Conservation (phyloP, 495 filamentous ascomycete genomes). For the Penicillium diatomitis region DNA sequence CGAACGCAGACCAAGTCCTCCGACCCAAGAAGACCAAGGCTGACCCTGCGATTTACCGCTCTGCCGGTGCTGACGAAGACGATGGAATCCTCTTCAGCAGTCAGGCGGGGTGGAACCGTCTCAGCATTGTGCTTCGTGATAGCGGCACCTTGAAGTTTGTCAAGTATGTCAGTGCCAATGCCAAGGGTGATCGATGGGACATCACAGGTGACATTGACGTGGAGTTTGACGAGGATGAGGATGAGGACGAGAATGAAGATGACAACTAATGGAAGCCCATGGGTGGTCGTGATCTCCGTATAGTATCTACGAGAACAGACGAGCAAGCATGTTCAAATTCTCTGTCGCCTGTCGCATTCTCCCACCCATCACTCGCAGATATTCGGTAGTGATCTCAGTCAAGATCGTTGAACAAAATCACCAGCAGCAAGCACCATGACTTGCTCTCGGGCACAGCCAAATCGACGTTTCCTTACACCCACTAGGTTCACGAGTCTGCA, state of each 20-base stretch:
- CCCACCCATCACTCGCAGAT: no score
- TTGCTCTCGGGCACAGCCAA: no score
- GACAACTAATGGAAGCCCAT: neutral
- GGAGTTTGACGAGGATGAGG: conserved; percentile 34
- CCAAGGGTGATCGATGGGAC: conserved; percentile 91
- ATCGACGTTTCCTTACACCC: no score
- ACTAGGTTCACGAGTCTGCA: no score
- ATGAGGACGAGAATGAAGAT: conserved; percentile 27
- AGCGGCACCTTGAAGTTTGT: conserved; percentile 81
- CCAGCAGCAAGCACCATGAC: no score
- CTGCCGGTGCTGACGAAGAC: conserved; percentile 63
- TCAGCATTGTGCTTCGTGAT: conserved; percentile 84
- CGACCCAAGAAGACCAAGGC: conserved; percentile 25
- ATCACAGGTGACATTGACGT: conserved; percentile 54
- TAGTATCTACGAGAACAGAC: no score
- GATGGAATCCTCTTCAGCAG: conserved; percentile 88
- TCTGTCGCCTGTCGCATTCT: no score
- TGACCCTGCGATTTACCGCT: conserved; percentile 81
- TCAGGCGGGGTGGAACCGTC: conserved; percentile 79
- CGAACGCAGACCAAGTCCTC: conserved; percentile 22
- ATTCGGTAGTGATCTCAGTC: no score
- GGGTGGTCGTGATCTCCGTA: no score
- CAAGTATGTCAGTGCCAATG: conserved; percentile 81
- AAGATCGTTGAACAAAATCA: no score
- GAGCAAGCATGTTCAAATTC: no score